Evolutionary conservation across 2,329 filamentous ascomycete species (phyloP).

Genomic region (Pyrenochaeta sp.): DNA sequence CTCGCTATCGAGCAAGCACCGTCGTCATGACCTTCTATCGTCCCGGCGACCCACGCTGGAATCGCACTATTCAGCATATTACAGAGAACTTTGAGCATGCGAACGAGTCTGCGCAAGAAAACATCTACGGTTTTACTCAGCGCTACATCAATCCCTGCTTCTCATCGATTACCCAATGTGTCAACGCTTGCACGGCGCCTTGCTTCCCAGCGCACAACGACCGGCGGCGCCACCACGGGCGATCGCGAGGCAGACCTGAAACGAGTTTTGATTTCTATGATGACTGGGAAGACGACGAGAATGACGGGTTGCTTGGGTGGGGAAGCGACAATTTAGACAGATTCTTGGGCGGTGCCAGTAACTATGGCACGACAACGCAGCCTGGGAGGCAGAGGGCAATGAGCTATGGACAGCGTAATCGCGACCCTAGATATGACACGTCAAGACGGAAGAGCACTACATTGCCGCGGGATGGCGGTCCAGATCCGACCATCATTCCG

Average conservation of each 20-base stretch:
- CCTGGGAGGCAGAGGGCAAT: slow-evolving; percentile 80
- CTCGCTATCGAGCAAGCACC: slow-evolving; percentile 16
- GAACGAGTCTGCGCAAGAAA: slow-evolving; percentile 89
- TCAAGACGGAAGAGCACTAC: slow-evolving; percentile 64
- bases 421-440: slow-evolving; percentile 42
- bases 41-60: slow-evolving; percentile 81
- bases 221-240: slow-evolving; percentile 72
- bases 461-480: slow-evolving; percentile 58
- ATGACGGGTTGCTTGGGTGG: slow-evolving; percentile 75
- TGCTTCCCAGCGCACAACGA: slow-evolving; percentile 79
- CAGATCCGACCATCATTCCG: slow-evolving; percentile 88
- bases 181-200: slow-evolving; percentile 74
- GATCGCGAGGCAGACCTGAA: slow-evolving; percentile 71
- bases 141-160: slow-evolving; percentile 85
- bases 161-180: slow-evolving; percentile 68
- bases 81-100: slow-evolving; percentile 89
- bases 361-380: slow-evolving; percentile 61
- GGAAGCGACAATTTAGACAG: slow-evolving; percentile 85
- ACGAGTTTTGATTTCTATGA: slow-evolving; percentile 97
- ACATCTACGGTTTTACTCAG: slow-evolving; percentile 88
- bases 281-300: slow-evolving; percentile 83
- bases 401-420: slow-evolving; percentile 82
- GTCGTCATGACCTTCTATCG: slow-evolving; percentile 61
- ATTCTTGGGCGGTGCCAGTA: slow-evolving; percentile 74
- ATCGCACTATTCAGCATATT: slow-evolving; percentile 92